phyloP scores from a whole-genome alignment of 2,329 filamentous ascomycete species.

The Aspergillus brasiliensis region DNA sequence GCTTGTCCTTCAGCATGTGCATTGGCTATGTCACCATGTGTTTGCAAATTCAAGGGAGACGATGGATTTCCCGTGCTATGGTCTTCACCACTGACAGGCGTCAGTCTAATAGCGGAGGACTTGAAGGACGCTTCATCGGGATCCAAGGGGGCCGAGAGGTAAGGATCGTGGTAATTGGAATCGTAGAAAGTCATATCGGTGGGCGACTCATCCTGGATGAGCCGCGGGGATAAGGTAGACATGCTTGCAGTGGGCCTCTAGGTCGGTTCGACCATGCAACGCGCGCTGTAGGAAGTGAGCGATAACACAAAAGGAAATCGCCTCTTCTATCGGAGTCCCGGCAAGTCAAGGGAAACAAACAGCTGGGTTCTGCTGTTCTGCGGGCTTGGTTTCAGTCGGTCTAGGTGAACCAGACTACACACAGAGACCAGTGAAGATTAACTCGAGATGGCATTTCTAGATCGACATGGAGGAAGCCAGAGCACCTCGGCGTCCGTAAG shows the following conservation, averaged over 20 bases:
- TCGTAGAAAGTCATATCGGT: constrained; percentile 34
- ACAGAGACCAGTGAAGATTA: background rate
- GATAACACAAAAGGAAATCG: background rate
- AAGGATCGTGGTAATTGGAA: constrained; percentile 39
- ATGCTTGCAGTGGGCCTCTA: constrained; percentile 12
- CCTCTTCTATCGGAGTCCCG: background rate
- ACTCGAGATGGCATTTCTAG: constrained; percentile 2
- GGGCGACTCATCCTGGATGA: constrained; percentile 25
- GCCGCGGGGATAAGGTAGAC: constrained; percentile 25
- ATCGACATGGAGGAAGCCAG: background rate
- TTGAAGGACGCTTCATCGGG: constrained; percentile 42
- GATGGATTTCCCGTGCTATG: constrained; percentile 20
- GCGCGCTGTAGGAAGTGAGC: background rate
- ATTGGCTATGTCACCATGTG: constrained; percentile 11
- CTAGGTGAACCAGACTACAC: background rate
- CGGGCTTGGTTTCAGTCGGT: background rate
- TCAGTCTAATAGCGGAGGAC: constrained; percentile 35
- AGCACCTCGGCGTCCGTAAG: background rate
- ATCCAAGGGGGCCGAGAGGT: constrained; percentile 41
- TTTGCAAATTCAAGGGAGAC: constrained; percentile 15
- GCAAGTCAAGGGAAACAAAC: background rate
- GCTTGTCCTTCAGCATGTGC: constrained; percentile 18
- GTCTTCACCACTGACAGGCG: constrained; percentile 28
- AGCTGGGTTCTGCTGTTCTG: background rate
- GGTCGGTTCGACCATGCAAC: background rate